Evolutionary conservation across 441 rosid species (phyloP), one percentile per base, ranked within the genome.

Genomic region (Populus trichocarpa): DNA sequence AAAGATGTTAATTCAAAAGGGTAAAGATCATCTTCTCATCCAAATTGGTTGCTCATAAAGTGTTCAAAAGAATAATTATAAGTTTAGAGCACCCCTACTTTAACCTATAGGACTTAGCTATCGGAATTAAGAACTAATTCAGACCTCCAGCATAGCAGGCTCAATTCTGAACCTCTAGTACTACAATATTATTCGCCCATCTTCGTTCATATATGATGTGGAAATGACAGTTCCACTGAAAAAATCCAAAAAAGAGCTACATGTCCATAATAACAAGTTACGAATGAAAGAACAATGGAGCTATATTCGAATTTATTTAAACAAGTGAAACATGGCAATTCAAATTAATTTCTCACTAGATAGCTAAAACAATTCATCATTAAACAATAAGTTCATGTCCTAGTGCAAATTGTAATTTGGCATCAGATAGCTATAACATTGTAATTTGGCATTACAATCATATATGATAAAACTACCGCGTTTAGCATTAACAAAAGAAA

Each of bases 281-380:
- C 57, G 57, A 46, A 46, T 46, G 18, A 14, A 46, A 13, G 57
- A 23, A 69, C 35, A 68, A 36, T 22, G 25, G 35, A 42, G 35
- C 20, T 36, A 23, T 5, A 18, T 18, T 9, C 23, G 38, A 69
- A 3, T n/a, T 50, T 10, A 20, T 35, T 36, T 40, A 65, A 25
- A 25, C 36, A 12, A 23, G 12, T 18, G 30, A 42, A 46, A 70
- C 25, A 35, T 23, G 25, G 36, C 22, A 65, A 11, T 25, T 22
- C 25, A 4, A 22, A 40, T 40, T 14, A 22, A 30, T 23, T 70
- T 5, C 10, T 46, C 38, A 66, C 30, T 28, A 16, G 32, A 66
- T 64, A 64, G 66, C 67, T 65, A 69, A 14, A 25, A 66, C 36
- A 78, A 78, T 71, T 50, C 33, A 25, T 50, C 53, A 67, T 18